phyloP scores from a whole-genome alignment of 495 filamentous ascomycete genomes.

The Penicillium robsamsonii region DNA sequence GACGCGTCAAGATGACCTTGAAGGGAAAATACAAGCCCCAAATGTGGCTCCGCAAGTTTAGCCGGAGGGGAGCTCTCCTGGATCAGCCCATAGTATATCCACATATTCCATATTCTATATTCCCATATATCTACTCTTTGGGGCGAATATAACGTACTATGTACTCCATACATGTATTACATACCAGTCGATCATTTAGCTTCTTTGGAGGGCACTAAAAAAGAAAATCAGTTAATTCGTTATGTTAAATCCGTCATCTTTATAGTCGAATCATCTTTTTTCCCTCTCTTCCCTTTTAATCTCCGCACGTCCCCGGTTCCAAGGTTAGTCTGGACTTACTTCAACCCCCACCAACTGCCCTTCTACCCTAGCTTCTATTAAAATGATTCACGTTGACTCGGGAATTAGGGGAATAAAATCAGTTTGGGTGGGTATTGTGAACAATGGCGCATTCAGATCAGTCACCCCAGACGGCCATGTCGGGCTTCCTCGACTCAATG shows the following conservation, averaged over 20 bases:
- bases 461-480: slow-evolving; percentile 35
- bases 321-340: slow-evolving; percentile 23
- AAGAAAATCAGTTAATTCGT: background rate
- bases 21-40: background rate
- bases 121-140: background rate
- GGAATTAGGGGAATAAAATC: background rate
- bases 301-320: slow-evolving; percentile 28
- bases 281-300: slow-evolving; percentile 13
- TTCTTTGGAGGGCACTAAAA: slow-evolving; percentile 11
- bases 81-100: slow-evolving; percentile 10
- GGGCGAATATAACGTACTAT: background rate
- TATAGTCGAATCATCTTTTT: background rate
- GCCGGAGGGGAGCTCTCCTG: background rate
- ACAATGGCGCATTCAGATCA: slow-evolving; percentile 40
- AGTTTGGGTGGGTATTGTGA: background rate
- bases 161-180: slow-evolving; percentile 6
- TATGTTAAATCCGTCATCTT: background rate
- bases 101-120: background rate
- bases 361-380: background rate
- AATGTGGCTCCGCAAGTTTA: background rate
- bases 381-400: background rate
- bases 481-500: slow-evolving; percentile 32
- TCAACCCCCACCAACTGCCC: slow-evolving; percentile 12
- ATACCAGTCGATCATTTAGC: slow-evolving; percentile 14
- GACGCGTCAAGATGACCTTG: background rate